Evolutionary conservation across 352 stramenopile species (phyloP), one percentile per base, ranked within the genome.

Genomic region (Phytophthora capsici): DNA sequence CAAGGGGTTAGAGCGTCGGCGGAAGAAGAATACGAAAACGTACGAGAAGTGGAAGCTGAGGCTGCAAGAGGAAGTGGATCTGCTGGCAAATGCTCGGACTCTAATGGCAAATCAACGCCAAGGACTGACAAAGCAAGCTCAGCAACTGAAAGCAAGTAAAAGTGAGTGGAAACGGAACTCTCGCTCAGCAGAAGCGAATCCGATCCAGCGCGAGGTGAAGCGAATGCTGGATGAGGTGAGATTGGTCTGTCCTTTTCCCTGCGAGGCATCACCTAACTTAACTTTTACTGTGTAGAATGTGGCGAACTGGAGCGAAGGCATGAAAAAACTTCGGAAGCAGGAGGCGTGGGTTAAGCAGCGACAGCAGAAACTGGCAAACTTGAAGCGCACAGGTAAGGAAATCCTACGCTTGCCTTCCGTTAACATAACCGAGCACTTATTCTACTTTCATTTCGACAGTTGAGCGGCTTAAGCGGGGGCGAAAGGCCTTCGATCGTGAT

Each of bases 171-270:
- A 74, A 25, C 63, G 44, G 16, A 73, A 82, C 53, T 77, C 67
- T 10, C 52, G 54, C 19, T 48, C 57, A 17, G 30, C 28, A 6
- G 37, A 59, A 16, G 43, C 63, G 19, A 69, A 71, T 51, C 71
- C 72, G 19, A 77, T 88, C 40, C 58, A 86, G 25, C 66, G 71
- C 4, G 78, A 91, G 46, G 84, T 89, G 67, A 86, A 85, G 49
- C 64, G 66, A 3, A 89, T 89, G 71, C 84, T 89, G 38, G 78
- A 91, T 49, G 69, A 89, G 60, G 75, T 84, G 41, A 51, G 32
- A 17, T 52, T 37, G 26, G 50, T 17, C 4, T 16, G 48, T 14
- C 30, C 10, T 44, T 19, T 37, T 49, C 44, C 13, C 5, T 65
- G 36, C 28, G 4, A 14, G 28, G 12, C 6, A 19, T 51, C 43